Evolutionary conservation across 306 rosid species (phyloP).

Genomic region (Prunus campanulata): DNA sequence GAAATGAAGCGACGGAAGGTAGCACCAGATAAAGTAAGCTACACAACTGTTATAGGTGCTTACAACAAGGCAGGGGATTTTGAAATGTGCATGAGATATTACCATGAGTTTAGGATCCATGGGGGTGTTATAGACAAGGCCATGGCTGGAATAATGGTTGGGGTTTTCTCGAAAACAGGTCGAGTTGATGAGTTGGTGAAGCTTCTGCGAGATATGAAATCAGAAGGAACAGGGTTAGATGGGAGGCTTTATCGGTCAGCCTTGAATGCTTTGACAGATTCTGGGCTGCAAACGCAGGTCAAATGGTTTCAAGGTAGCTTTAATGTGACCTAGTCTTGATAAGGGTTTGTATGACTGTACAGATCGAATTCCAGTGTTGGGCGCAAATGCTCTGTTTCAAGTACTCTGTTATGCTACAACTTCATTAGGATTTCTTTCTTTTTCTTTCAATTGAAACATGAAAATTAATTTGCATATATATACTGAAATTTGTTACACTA

Average conservation of each 20-base stretch:
- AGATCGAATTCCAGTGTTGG: neutral
- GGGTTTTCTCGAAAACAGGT: slow-evolving; percentile 54
- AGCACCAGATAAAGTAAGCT: slow-evolving; percentile 65
- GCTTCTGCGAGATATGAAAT: slow-evolving; percentile 64
- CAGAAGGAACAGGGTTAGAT: slow-evolving; percentile 56
- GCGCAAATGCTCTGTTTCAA: slow-evolving; percentile 2
- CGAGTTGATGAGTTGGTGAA: slow-evolving; percentile 55
- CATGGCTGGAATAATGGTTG: slow-evolving; percentile 72
- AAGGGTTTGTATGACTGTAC: neutral
- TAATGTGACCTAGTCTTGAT: neutral
- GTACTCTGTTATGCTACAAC: neutral
- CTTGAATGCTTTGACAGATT: slow-evolving; percentile 60
- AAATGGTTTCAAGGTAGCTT: slow-evolving; percentile 59
- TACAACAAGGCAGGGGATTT: slow-evolving; percentile 53
- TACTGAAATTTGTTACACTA: neutral
- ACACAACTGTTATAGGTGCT: slow-evolving; percentile 58
- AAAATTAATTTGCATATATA: neutral
- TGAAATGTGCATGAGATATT: slow-evolving; percentile 42
- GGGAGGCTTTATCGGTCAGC: slow-evolving; percentile 65
- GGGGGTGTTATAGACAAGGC: slow-evolving; percentile 66
- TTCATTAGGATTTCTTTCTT: neutral
- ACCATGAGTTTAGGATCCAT: slow-evolving; percentile 51
- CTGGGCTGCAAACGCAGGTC: slow-evolving; percentile 56
- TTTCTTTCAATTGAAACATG: neutral
- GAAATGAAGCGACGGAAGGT: slow-evolving; percentile 73